phyloP scores from a whole-genome alignment of 176 grass and related monocot species.

The Poa annua region DNA sequence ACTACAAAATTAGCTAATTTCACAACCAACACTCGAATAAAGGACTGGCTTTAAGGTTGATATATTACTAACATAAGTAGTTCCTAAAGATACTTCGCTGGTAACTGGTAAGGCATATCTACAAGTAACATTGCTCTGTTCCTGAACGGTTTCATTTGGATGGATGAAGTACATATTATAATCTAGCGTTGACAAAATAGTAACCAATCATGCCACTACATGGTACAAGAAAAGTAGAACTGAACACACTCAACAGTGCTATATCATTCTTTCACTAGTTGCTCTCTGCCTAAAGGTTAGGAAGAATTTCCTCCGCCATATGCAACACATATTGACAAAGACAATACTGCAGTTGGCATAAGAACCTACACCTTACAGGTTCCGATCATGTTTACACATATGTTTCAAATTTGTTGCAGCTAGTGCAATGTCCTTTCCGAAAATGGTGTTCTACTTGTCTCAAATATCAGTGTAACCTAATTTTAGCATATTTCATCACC shows the following conservation, averaged over 20 bases:
- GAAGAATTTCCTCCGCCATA: background rate
- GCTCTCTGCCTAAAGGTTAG: background rate
- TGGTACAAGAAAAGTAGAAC: background rate
- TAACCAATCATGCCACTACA: background rate
- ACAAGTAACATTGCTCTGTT: background rate
- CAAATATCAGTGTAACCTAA: background rate
- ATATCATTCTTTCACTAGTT: background rate
- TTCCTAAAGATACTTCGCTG: background rate
- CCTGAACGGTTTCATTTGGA: background rate
- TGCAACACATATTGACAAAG: background rate
- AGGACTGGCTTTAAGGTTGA: background rate
- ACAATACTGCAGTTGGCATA: background rate
- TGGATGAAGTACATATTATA: background rate
- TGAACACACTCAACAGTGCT: background rate
- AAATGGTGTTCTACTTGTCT: background rate
- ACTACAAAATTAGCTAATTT: background rate
- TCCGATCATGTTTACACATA: background rate
- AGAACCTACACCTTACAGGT: background rate
- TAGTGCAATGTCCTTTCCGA: background rate
- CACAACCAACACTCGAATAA: background rate
- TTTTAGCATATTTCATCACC: conserved; percentile 1
- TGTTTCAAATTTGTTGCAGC: background rate
- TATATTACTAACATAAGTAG: background rate
- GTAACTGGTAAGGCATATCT: background rate
- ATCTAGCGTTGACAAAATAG: background rate